A percentile compares a stretch with the other conserved stretches of the same genome.
Conservation (phyloP, 345 rosid species). For the Murraya koenigii region DNA sequence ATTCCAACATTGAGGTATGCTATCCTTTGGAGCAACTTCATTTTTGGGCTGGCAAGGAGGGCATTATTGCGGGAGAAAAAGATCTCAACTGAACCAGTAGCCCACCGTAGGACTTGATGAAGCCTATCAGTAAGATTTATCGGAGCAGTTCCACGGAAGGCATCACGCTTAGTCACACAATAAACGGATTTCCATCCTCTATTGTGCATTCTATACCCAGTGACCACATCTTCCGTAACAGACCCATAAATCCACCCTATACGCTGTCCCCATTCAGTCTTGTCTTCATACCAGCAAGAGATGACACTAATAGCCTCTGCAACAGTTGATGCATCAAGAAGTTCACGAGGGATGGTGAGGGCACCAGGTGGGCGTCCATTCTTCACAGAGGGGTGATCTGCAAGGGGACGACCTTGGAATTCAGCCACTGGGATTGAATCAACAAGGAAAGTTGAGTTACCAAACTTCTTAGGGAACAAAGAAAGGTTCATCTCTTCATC, state of each 20-base stretch:
- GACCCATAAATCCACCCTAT: constrained; percentile 98
- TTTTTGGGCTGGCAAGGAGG: constrained; percentile 71
- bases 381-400: constrained; percentile 93
- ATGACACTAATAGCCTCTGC: constrained; percentile 97
- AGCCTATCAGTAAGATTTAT: constrained; percentile 96
- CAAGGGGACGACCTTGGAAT: constrained; percentile 96
- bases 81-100: constrained; percentile 96
- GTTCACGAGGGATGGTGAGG: constrained; percentile 84
- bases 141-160: constrained; percentile 95
- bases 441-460: constrained; percentile 77
- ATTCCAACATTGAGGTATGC: constrained; percentile 95
- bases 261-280: constrained; percentile 98
- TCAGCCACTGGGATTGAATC: constrained; percentile 94
- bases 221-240: constrained; percentile 98
- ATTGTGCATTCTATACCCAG: constrained; percentile 98
- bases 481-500: constrained; percentile 81
- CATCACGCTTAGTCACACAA: constrained; percentile 95
- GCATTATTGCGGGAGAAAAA: constrained; percentile 98
- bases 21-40: constrained; percentile 88
- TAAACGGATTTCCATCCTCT: constrained; percentile 98
- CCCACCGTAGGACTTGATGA: constrained; percentile 98
- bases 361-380: constrained; percentile 96
- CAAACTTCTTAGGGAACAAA: constrained; percentile 75
- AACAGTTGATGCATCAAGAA: constrained; percentile 91
- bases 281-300: constrained; percentile 99